Conservation (phyloP, 257 asterid genomes). For the Salvia rosmarinus region DNA sequence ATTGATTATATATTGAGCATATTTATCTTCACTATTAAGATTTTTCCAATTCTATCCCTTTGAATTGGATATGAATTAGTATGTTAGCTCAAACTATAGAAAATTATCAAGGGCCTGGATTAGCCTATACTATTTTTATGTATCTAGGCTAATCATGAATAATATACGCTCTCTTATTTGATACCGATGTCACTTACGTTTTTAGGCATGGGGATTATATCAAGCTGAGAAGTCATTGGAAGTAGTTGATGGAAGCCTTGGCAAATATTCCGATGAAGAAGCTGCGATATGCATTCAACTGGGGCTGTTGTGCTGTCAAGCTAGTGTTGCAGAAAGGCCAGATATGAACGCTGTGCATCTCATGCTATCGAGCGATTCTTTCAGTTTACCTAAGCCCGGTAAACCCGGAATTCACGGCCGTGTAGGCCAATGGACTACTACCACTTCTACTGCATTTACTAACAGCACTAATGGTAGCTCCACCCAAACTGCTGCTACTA, state of each 20-base stretch:
- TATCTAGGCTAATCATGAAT: too few relatives aligned
- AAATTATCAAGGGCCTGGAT: too few relatives aligned
- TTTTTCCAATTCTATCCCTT: too few relatives aligned
- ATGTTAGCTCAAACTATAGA: too few relatives aligned
- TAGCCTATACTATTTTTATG: too few relatives aligned
- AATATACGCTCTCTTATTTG: too few relatives aligned
- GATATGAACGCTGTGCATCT: conserved; percentile 72
- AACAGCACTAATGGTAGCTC: conserved; percentile 45
- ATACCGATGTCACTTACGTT: not conserved
- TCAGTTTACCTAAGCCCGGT: conserved; percentile 64
- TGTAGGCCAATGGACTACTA: conserved; percentile 51
- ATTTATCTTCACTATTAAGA: too few relatives aligned
- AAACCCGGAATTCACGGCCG: conserved; percentile 85
- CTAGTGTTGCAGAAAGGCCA: conserved; percentile 63
- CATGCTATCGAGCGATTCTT: conserved; percentile 68
- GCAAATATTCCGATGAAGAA: conserved; percentile 49
- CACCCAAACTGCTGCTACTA: conserved; percentile 42
- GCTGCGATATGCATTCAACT: conserved; percentile 67
- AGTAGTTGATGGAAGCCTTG: conserved; percentile 57
- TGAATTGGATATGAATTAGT: too few relatives aligned
- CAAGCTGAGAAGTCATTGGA: conserved; percentile 54
- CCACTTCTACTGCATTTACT: conserved; percentile 53
- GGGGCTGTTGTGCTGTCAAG: conserved; percentile 87
- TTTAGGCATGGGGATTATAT: conserved; percentile 60
- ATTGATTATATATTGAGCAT: too few relatives aligned